phyloP scores from a whole-genome alignment of 1,284 basidiomycete genomes.

The Cutaneotrichosporon daszewskae region DNA sequence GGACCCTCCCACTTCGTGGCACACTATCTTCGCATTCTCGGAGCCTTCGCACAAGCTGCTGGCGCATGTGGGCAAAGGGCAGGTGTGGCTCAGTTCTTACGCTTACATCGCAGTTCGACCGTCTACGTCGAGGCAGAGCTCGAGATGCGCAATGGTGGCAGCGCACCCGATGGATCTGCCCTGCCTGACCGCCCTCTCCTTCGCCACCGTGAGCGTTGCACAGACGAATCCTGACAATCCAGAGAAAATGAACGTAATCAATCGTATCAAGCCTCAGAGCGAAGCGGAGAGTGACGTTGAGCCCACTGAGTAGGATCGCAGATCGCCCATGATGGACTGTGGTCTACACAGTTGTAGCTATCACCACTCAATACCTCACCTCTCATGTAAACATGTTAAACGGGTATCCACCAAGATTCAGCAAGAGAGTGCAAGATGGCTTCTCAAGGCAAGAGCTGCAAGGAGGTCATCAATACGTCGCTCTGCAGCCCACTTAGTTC shows the following conservation, averaged over 20 bases:
- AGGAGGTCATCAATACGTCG: no score
- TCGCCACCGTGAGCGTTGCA: conserved; percentile 27
- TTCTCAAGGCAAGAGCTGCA: not conserved
- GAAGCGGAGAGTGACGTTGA: conserved; percentile 10
- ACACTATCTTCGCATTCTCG: conserved; percentile 39
- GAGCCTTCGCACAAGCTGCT: conserved; percentile 29
- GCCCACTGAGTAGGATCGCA: conserved; percentile 8
- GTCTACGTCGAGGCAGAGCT: conserved; percentile 44
- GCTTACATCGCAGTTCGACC: conserved; percentile 22
- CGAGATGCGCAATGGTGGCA: conserved; percentile 30
- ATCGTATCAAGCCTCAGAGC: conserved; percentile 17
- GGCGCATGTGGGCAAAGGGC: conserved; percentile 35
- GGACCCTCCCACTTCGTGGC: conserved; percentile 37
- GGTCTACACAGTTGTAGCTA: not conserved
- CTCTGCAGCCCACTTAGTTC: no score
- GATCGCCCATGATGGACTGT: not conserved
- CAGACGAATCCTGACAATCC: not conserved
- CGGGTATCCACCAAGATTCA: no score
- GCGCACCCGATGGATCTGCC: conserved; percentile 19
- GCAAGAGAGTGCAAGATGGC: not conserved
- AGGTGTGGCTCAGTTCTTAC: conserved; percentile 1
- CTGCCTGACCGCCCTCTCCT: conserved; percentile 30
- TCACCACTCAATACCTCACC: not conserved
- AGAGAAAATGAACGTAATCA: conserved; percentile 30
- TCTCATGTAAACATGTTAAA: not conserved